Evolutionary conservation across 306 rosid species (phyloP).

Genomic region (Lathyrus tuberosus): DNA sequence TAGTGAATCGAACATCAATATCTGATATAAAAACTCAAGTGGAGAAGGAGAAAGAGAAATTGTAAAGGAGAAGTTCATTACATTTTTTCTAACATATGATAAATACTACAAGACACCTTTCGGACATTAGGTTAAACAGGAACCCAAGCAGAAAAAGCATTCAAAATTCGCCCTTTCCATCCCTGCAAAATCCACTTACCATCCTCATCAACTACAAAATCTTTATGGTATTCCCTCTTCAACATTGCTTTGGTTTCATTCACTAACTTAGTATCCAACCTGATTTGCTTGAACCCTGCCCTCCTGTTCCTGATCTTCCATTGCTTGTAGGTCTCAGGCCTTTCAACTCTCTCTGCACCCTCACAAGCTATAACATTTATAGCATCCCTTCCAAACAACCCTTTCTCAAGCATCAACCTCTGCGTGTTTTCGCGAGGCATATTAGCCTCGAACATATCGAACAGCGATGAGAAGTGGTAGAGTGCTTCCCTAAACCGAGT

Average conservation of each 20-base stretch:
- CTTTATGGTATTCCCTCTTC: constrained; percentile 64
- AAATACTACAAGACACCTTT: neutral
- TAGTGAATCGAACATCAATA: constrained; percentile 27
- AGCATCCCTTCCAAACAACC: constrained; percentile 61
- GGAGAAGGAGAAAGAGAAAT: neutral
- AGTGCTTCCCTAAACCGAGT: constrained; percentile 74
- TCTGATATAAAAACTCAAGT: neutral
- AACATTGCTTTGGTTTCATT: constrained; percentile 50
- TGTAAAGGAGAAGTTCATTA: constrained; percentile 4
- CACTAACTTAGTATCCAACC: constrained; percentile 50
- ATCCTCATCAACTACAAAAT: constrained; percentile 62
- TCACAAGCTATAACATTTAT: constrained; percentile 86
- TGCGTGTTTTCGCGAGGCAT: constrained; percentile 57
- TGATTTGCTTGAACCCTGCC: constrained; percentile 77
- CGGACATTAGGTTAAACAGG: constrained; percentile 46
- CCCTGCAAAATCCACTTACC: constrained; percentile 83
- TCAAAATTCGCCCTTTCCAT: constrained; percentile 73
- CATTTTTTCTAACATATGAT: constrained; percentile 1
- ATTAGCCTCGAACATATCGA: constrained; percentile 77
- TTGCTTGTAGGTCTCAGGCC: constrained; percentile 85
- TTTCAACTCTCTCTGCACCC: constrained; percentile 71
- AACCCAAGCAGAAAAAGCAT: constrained; percentile 77
- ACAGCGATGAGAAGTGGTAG: constrained; percentile 71
- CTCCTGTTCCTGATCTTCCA: constrained; percentile 79
- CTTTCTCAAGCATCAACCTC: constrained; percentile 63